Conservation (phyloP, 352 stramenopile species). For the Paralagenidium karlingii region DNA sequence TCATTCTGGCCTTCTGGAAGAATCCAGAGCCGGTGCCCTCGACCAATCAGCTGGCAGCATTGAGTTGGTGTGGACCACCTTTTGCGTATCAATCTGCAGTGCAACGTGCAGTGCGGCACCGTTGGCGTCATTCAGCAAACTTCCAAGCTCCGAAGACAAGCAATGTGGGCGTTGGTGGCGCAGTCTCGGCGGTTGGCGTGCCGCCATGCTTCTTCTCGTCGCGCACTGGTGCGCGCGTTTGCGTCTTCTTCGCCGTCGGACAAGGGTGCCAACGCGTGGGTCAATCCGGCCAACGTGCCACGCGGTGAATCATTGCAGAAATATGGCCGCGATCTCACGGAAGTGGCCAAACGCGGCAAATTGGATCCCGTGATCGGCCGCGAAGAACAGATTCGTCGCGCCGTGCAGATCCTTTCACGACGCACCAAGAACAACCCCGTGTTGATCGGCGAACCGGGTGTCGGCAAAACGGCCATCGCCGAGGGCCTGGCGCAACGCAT, state of each 20-base stretch:
- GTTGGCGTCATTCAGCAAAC: no score
- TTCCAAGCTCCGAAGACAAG: no score
- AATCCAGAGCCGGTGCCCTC: no score
- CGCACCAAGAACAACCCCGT: constrained; percentile 98
- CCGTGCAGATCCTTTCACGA: constrained; percentile 92
- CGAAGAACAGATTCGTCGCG: constrained; percentile 91
- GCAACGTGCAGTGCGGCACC: no score
- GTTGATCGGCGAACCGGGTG: constrained; percentile 94
- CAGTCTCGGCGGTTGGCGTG: no score
- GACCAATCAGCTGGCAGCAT: no score
- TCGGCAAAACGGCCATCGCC: constrained; percentile 92
- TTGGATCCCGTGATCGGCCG: constrained; percentile 91
- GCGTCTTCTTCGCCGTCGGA: neutral
- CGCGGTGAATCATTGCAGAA: constrained; percentile 66
- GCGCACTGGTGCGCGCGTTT: neutral
- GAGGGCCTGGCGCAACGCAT: constrained; percentile 96
- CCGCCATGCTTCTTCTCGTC: no score
- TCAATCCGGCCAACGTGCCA: constrained; percentile 74
- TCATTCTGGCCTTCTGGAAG: no score
- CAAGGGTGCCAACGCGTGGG: constrained; percentile 16
- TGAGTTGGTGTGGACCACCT: no score
- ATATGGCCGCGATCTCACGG: constrained; percentile 63
- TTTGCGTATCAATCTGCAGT: no score
- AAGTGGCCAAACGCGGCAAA: constrained; percentile 53
- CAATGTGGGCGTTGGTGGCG: no score